Evolutionary conservation across 495 filamentous ascomycete species (phyloP).

Genomic region (Trichoderma reesei): DNA sequence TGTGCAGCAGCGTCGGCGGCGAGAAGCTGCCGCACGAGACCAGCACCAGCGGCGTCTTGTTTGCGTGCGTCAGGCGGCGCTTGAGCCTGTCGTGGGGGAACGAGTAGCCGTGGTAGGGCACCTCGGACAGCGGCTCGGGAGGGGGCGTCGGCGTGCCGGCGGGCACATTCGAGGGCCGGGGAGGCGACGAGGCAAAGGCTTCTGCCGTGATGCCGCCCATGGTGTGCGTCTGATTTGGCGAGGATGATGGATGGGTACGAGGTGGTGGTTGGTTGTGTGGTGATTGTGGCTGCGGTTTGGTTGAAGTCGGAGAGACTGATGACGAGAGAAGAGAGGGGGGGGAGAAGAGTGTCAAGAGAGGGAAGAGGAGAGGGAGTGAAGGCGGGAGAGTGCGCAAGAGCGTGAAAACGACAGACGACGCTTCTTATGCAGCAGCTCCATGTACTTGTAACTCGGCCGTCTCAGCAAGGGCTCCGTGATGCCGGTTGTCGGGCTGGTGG

Average conservation of each 20-base stretch:
- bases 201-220: constrained; percentile 3
- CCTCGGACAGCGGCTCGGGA: constrained; percentile 4
- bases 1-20: constrained; percentile 40
- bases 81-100: constrained; percentile 66
- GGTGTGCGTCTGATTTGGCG: not conserved
- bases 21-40: constrained; percentile 90
- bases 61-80: constrained; percentile 53
- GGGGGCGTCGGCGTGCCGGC: not conserved
- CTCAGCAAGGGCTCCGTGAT: not conserved
- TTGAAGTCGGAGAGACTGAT: no score
- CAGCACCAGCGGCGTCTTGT: constrained; percentile 69
- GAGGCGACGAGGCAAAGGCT: not conserved
- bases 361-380: not conserved
- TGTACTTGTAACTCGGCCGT: not conserved
- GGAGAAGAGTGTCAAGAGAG: no score
- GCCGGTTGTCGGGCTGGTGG: not conserved
- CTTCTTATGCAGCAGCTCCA: not conserved
- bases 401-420: not conserved
- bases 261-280: not conserved
- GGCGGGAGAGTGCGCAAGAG: not conserved
- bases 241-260: not conserved
- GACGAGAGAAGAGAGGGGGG: no score
- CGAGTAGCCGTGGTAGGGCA: constrained; percentile 38
- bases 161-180: not conserved
- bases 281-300: no score